These are phyloP conservation scores for Peronospora farinosa DNA, from an alignment of 352 stramenopile genomes.

Conservation along the genomic window DNA sequence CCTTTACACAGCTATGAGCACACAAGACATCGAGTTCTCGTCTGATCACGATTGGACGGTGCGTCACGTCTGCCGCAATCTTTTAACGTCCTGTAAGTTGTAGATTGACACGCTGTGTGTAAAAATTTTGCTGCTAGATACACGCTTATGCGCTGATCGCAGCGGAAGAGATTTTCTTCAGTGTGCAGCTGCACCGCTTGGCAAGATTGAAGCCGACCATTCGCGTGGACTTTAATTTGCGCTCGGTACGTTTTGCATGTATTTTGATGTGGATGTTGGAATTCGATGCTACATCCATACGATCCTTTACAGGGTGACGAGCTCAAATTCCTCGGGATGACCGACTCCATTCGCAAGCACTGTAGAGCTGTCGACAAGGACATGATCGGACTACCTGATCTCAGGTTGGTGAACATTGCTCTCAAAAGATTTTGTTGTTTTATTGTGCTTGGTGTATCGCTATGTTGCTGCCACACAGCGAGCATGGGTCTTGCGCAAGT, in stretches of 20 bases:
- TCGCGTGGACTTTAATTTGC: conserved; percentile 67
- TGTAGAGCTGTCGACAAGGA: conserved; percentile 60
- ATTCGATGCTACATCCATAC: conserved; percentile 20
- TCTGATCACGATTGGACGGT: conserved; percentile 57
- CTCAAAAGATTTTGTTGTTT: conserved; percentile 9
- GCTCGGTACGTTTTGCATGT: conserved; percentile 31
- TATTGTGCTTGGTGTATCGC: conserved; percentile 17
- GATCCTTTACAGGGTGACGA: conserved; percentile 45
- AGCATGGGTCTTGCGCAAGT: conserved; percentile 5
- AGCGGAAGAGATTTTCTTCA: conserved; percentile 66
- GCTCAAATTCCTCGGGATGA: conserved; percentile 58
- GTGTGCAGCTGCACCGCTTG: conserved; percentile 47
- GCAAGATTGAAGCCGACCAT: conserved; percentile 38
- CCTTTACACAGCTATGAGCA: conserved; percentile 41
- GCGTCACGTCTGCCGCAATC: conserved; percentile 16
- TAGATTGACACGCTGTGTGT: conserved; percentile 1
- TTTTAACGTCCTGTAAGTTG: conserved; percentile 3
- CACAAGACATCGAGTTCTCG: conserved; percentile 46
- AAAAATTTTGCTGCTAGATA: conserved; percentile 43
- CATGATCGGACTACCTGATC: conserved; percentile 48
- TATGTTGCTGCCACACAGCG: conserved; percentile 11
- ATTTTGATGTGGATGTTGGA: conserved; percentile 1
- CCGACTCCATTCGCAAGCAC: conserved; percentile 53
- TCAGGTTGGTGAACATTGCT: conserved; percentile 38
- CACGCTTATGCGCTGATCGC: conserved; percentile 53